Base-by-base conservation (phyloP, 2,329 filamentous ascomycete genomes). In the Trichoderma sp. region DNA sequence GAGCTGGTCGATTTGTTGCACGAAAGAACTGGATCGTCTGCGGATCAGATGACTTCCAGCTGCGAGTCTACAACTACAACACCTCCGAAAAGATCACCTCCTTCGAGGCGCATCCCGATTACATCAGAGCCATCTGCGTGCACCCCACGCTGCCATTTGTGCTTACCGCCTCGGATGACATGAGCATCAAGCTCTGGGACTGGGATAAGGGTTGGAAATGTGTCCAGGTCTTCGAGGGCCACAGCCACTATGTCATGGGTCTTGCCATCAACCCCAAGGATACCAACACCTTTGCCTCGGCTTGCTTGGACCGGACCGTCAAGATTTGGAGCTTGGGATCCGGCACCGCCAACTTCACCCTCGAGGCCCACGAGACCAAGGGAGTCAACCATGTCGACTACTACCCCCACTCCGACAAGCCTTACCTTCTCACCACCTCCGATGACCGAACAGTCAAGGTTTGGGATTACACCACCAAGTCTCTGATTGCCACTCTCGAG, bases 201-300 rank as follows among this genome's bases (percentile, higher is more conserved):
- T 99, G 95, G 95, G 95, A 99, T 75, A 96, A 95, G 80, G 89
- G 89, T 73, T 99, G 95, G 95, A 97, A 97, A 80, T 98, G 94
- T 77, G 92, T 98, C 35, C 93, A 97, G 79, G 89, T 97, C 53
- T 99, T 97, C 76, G 94, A 98, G 79, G 95, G 95, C 34, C 96
- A 99, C 78, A 92, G 90, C 74, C 95, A 97, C 82, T 97, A 97
- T 73, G 94, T 97, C 71, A 97, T 98, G 94, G 93, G 93, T 32
- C 84, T 98, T 71, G 91, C 94, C 61, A 97, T 98, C 78, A 99
- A 99, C 80, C 95, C 95, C 59, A 99, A 99, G 81, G 93, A 97
- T 73, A 97, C 93, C 68, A 96, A 96, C 80, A 95, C 86, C 17
- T 89, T 97, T 77, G 93, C 93, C 39, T 97, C 93, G 4, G 95